Percentiles rank a stretch among this genome's conserved stretches.
Evolutionary conservation across 2,329 filamentous ascomycete genomes (phyloP).

Genomic region (Diaporthe velutina): DNA sequence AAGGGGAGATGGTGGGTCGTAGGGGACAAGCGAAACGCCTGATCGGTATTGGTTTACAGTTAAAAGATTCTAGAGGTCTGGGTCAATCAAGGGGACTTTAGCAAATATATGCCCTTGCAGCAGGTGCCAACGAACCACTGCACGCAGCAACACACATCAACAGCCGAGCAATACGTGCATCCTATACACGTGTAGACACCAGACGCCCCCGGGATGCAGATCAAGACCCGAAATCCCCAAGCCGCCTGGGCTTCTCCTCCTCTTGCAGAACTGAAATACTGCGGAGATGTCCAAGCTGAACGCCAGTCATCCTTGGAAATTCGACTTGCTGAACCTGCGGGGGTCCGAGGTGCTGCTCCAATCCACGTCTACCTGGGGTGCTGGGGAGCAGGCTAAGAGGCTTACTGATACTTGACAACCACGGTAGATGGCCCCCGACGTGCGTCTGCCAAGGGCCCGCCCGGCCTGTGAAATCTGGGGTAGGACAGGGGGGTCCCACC

Average conservation of each 20-base stretch:
- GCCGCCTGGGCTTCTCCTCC: not conserved
- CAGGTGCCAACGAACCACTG: not conserved
- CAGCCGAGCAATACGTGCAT: not conserved
- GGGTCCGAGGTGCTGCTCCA: slow-evolving; percentile 22
- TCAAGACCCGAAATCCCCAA: slow-evolving; percentile 1
- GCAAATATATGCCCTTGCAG: slow-evolving; percentile 8
- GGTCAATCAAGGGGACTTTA: slow-evolving; percentile 2
- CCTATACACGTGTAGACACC: not conserved
- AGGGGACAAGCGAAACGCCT: not conserved
- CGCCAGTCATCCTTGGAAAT: not conserved
- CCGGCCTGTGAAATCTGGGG: slow-evolving; percentile 2
- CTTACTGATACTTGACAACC: slow-evolving; percentile 20
- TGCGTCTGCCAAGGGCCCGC: slow-evolving; percentile 10
- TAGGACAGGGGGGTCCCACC: not conserved
- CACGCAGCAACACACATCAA: slow-evolving; percentile 22
- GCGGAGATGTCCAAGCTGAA: slow-evolving; percentile 2
- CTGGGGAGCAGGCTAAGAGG: not conserved
- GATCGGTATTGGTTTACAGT: not conserved
- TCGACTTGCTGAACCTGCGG: slow-evolving; percentile 1
- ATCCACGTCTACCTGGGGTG: not conserved
- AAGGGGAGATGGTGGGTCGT: not conserved
- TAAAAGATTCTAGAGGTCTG: not conserved
- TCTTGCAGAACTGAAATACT: not conserved
- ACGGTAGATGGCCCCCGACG: slow-evolving; percentile 16
- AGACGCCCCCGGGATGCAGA: slow-evolving; percentile 3